phyloP scores from a whole-genome alignment of 208 protist species.

The Angomonas ambiguus region DNA sequence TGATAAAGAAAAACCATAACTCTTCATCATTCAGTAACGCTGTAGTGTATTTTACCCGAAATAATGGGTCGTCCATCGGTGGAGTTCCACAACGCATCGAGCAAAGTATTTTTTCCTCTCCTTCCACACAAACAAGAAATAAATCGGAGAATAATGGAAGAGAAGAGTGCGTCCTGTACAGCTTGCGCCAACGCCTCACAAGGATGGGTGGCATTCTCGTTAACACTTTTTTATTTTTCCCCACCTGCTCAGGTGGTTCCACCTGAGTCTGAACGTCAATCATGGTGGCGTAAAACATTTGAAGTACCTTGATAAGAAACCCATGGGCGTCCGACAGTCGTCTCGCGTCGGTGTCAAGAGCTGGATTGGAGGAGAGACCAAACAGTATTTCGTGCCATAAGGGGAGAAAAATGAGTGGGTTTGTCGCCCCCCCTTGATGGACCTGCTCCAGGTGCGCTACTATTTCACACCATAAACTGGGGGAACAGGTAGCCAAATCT shows the following conservation, averaged over 20 bases:
- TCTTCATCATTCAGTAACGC: slow-evolving; percentile 47
- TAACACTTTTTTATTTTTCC: neutral
- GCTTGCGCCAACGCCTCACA: slow-evolving; percentile 22
- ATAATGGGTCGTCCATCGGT: neutral
- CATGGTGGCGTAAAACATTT: slow-evolving; percentile 5
- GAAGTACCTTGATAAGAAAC: neutral
- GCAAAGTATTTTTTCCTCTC: slow-evolving; percentile 10
- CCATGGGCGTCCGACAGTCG: neutral
- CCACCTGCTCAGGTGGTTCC: neutral
- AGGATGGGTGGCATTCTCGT: slow-evolving; percentile 36
- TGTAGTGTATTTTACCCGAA: slow-evolving; percentile 11
- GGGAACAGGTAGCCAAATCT: neutral
- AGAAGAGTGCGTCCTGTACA: slow-evolving; percentile 28
- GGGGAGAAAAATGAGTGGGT: slow-evolving; percentile 11
- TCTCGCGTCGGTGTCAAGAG: neutral
- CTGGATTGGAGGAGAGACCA: slow-evolving; percentile 21
- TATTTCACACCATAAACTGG: neutral
- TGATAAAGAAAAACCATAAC: slow-evolving; percentile 44
- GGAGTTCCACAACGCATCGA: neutral
- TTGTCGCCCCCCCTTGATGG: neutral
- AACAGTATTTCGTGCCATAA: slow-evolving; percentile 59
- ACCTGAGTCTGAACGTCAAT: neutral
- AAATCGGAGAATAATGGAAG: slow-evolving; percentile 27
- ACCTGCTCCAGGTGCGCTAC: neutral
- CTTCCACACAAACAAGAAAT: slow-evolving; percentile 15